A percentile compares a stretch with the other conserved stretches of the same genome.
Conservation (phyloP, 148 eudicot genomes). For the Euryodendron excelsum region DNA sequence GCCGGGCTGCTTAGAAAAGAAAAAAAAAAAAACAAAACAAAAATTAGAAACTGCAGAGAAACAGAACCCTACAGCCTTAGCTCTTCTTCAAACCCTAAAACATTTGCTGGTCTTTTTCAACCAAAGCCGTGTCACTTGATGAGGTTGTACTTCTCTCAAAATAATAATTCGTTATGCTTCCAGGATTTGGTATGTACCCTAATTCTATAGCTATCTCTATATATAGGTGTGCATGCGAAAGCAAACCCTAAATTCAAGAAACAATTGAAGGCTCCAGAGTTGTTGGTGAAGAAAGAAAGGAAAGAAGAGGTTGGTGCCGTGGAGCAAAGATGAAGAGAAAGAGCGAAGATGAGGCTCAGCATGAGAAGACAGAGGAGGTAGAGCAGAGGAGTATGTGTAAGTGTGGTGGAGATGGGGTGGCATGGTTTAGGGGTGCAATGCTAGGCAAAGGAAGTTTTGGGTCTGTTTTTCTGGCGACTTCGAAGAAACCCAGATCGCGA, state of each 20-base stretch:
- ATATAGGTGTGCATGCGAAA: background rate
- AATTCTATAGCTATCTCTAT: background rate
- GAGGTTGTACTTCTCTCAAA: background rate
- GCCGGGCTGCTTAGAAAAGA: background rate
- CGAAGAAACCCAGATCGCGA: conserved; percentile 28
- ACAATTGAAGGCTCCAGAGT: background rate
- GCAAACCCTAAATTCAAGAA: background rate
- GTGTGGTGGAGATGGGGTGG: conserved; percentile 38
- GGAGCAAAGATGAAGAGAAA: background rate
- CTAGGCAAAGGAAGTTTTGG: conserved; percentile 48
- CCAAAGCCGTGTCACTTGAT: background rate
- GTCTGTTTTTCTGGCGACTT: conserved; percentile 30
- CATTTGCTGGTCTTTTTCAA: background rate
- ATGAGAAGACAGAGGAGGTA: background rate
- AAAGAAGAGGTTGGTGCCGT: background rate
- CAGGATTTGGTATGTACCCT: background rate
- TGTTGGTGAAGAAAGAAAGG: background rate
- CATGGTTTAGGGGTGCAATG: conserved; percentile 34
- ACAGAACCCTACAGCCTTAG: background rate
- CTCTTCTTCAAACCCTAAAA: conserved; percentile 1
- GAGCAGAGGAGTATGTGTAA: conserved; percentile 3
- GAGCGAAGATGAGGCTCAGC: conserved; percentile 7
- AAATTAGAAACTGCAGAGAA: background rate
- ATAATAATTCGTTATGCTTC: background rate
- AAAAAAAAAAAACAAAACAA: background rate